Conservation (phyloP, 1,139 yeast genomes). For the Diutina catenulata region DNA sequence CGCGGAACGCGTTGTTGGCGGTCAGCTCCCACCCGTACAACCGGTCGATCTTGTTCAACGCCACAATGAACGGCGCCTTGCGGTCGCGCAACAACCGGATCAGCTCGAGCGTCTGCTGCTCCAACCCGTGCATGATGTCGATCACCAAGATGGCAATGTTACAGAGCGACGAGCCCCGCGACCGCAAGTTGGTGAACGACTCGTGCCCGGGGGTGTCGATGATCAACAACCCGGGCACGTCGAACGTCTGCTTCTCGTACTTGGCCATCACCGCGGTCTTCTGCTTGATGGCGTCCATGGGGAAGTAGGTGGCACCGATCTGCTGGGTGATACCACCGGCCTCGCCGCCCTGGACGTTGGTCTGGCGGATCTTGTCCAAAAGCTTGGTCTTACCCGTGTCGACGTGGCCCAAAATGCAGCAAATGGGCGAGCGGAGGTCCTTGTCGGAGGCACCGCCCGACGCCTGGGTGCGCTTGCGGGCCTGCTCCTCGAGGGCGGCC, state of each 20-base stretch:
- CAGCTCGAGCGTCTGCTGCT: slow-evolving; percentile 94
- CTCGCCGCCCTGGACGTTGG: slow-evolving; percentile 99
- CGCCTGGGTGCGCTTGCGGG: neutral
- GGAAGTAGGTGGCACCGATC: slow-evolving; percentile 99
- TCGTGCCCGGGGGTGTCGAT: slow-evolving; percentile 99
- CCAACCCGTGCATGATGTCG: slow-evolving; percentile 98
- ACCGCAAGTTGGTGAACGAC: slow-evolving; percentile 92
- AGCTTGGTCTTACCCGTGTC: slow-evolving; percentile 98
- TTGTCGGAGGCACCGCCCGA: slow-evolving; percentile 14
- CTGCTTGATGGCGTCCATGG: slow-evolving; percentile 82
- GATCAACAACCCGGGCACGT: slow-evolving; percentile 92
- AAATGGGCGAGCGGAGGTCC: slow-evolving; percentile 92
- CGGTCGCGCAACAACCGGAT: slow-evolving; percentile 85
- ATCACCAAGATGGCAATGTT: slow-evolving; percentile 97
- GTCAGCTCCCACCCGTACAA: slow-evolving; percentile 84
- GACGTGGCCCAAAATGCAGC: slow-evolving; percentile 98
- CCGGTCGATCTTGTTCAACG: slow-evolving; percentile 94
- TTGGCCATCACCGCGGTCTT: slow-evolving; percentile 88
- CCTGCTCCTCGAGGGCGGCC: neutral
- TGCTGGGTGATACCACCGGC: slow-evolving; percentile 99
- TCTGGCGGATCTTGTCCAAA: slow-evolving; percentile 93
- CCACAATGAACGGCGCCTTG: slow-evolving; percentile 96
- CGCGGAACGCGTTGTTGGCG: slow-evolving; percentile 94
- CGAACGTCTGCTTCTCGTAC: slow-evolving; percentile 75
- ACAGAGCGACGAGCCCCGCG: slow-evolving; percentile 98